Conservation (phyloP, 257 asterid genomes). For the Echites panduratus region DNA sequence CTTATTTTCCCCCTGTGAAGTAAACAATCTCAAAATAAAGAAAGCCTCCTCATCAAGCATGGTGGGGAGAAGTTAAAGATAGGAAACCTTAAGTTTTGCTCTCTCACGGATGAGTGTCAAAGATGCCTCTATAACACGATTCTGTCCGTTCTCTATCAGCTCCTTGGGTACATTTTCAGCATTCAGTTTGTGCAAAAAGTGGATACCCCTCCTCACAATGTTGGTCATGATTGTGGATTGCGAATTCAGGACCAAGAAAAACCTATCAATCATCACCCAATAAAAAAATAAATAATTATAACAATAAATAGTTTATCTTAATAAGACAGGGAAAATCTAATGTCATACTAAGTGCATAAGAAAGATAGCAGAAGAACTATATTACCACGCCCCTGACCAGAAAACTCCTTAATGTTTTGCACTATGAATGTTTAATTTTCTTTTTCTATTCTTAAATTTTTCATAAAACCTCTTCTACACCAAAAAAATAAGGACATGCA, state of each 20-base stretch:
- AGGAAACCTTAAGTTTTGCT: conserved; percentile 89
- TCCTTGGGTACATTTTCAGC: conserved; percentile 81
- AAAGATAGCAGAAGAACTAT: not conserved
- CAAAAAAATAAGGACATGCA: not conserved
- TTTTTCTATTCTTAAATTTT: not conserved
- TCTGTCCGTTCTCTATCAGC: conserved; percentile 84
- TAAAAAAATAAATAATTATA: not conserved
- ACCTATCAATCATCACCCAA: not conserved
- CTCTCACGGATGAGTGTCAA: conserved; percentile 94
- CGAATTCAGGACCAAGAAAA: conserved; percentile 7
- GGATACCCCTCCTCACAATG: conserved; percentile 70
- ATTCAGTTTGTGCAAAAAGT: conserved; percentile 64
- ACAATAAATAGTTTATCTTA: not conserved
- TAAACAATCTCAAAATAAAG: not conserved
- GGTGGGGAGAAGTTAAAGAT: not conserved
- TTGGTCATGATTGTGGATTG: conserved; percentile 45
- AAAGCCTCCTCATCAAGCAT: not conserved
- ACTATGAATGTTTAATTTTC: not conserved
- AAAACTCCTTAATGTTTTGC: not conserved
- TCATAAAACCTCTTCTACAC: not conserved
- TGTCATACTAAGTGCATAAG: not conserved
- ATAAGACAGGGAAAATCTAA: not conserved
- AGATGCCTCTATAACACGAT: conserved; percentile 96
- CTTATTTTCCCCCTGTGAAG: not conserved
- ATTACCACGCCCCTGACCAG: not conserved